Conservation (phyloP, 2,329 filamentous ascomycete species). For the Huntiella abstrusa region DNA sequence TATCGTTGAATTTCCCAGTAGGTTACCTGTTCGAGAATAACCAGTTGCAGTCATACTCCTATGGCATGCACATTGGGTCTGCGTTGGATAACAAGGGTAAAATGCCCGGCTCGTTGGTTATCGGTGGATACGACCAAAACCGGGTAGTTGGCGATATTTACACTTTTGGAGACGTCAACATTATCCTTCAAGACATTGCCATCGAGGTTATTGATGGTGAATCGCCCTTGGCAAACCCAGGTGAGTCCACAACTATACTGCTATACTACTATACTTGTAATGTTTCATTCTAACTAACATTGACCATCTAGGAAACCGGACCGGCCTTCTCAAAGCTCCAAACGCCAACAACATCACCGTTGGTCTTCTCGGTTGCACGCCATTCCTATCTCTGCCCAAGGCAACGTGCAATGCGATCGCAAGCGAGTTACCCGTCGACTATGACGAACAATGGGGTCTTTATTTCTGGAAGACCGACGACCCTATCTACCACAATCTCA, state of each 20-base stretch:
- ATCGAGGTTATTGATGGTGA: not conserved
- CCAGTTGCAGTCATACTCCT: not conserved
- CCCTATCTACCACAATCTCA: not conserved
- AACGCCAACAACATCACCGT: not conserved
- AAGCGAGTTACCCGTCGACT: too few relatives aligned
- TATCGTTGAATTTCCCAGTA: not conserved
- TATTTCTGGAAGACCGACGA: not conserved
- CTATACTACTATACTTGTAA: too few relatives aligned
- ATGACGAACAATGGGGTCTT: too few relatives aligned
- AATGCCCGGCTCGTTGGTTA: not conserved
- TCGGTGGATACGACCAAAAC: constrained; percentile 1
- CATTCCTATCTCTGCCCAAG: not conserved
- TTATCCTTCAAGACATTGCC: not conserved
- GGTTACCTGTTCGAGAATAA: not conserved
- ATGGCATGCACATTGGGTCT: not conserved
- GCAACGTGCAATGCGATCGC: too few relatives aligned
- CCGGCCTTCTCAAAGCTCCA: not conserved
- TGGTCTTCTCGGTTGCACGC: not conserved
- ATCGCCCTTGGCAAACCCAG: not conserved
- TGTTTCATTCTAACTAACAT: too few relatives aligned
- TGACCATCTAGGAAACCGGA: not conserved
- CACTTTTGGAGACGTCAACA: not conserved
- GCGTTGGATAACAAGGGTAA: not conserved
- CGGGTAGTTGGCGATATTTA: not conserved
- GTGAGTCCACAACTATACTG: too few relatives aligned